Evolutionary conservation across 192 early-diverging fungal genomes (phyloP), one percentile per base, ranked within the genome.

Genomic region (Coemansia sp.): DNA sequence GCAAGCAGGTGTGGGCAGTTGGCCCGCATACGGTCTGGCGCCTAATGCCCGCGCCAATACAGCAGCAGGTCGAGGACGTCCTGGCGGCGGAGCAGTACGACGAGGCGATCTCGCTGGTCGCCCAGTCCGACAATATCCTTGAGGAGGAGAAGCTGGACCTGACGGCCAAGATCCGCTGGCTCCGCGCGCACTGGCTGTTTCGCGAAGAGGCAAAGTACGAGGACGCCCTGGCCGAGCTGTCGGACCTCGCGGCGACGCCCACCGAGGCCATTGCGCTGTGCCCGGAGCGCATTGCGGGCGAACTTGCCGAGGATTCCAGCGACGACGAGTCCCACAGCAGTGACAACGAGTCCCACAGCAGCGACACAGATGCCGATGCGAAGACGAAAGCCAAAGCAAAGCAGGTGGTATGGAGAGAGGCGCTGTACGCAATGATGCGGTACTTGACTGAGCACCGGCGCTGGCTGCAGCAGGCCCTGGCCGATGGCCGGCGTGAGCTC

Each of bases 361-460:
- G 7, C 26, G 37, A 37, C 4, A 14, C 16, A 27, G 51, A 57
- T 6, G 19, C 36, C 1, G 38, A 44, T 8, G 53, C 48, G 16
- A 17, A 31, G 16, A 29, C 17, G 1, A 19, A 22, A 4, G 1
- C 32, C 17, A 56, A 47, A 31, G 39, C 35, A 31, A 54, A 61
- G 38, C 65, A 50, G 41, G 51, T 53, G 5, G 38, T 60, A 4
- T 67, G 64, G 60, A 62, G 64, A 14, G 68, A 77, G 5, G 60
- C 64, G 20, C 31, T 73, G 3, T 78, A 68, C 3, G 78, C 81
- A 19, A 57, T 97, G 30, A 86, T 93, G 70, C 82, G 88, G 22
- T 97, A 94, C 59, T 66, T 97, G 40, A 89, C 90, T 6, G 86
- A 88, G 40, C 88, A 90, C 42, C 84, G 94, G 1, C 80, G 84